phyloP scores from a whole-genome alignment of 2,329 filamentous ascomycete genomes.

The Beauveria caledonica region DNA sequence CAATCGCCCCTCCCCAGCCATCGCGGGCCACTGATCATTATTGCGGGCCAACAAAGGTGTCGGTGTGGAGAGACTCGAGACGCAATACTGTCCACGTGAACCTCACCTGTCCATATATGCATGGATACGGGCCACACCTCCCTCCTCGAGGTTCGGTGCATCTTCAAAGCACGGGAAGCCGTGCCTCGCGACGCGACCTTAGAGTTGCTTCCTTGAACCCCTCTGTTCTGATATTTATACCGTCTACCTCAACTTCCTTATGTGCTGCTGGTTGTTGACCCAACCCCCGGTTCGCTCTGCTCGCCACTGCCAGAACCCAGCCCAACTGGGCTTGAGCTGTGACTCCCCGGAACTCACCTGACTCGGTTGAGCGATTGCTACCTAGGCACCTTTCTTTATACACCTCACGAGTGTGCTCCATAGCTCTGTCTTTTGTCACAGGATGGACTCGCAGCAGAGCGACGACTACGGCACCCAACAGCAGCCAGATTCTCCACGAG shows the following conservation, averaged over 20 bases:
- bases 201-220: neutral
- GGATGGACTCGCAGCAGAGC: conserved; percentile 24
- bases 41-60: neutral
- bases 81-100: conserved; percentile 8
- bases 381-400: neutral
- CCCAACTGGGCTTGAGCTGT: neutral
- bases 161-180: neutral
- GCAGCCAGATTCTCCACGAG: conserved; percentile 25
- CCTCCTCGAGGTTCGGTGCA: neutral
- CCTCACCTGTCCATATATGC: neutral
- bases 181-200: neutral
- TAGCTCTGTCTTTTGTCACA: neutral
- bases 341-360: neutral
- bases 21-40: neutral
- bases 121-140: conserved; percentile 2
- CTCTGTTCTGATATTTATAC: neutral
- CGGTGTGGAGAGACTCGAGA: conserved; percentile 8
- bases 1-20: neutral
- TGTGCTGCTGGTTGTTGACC: neutral
- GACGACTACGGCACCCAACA: conserved; percentile 21
- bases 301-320: neutral
- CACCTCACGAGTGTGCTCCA: too few relatives aligned
- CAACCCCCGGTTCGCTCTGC: neutral
- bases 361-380: neutral
- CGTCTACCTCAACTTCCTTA: neutral